Evolutionary conservation across 2,329 filamentous ascomycete genomes (phyloP), one percentile per base, ranked within the genome.

Genomic region (Apiospora rasikravindrae): DNA sequence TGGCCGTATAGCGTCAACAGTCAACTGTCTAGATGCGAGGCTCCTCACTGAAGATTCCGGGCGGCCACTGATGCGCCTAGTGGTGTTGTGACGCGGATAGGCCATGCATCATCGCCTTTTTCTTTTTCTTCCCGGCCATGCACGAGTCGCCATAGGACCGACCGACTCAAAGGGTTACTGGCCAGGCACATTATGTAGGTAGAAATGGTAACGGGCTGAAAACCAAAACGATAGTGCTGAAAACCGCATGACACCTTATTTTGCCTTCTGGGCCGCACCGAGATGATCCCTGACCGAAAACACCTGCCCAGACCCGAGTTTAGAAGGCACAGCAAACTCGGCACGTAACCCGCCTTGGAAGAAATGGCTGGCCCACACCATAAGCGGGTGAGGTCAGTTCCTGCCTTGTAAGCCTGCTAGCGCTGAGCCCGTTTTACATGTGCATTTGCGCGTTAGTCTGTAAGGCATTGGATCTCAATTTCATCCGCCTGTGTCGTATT

Each of bases 231-330:
- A 22, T 37, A 24, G 29, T n/a, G 57, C 29, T 64, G 57, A 40
- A 40, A 40, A 64, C 33, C 33, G 57, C 57, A 64, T 64, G 33
- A 64, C 57, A 64, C 33, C 57, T 64, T 64, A 64, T 64, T 64
- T 64, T 64, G 33, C 33, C n/a, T 64, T 40, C 57, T 64, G 57
- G 33, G 33, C 33, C 57, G 22, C 33, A n/a, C 33, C 33, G 57
- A 64, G 57, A 64, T 13, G 57, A 64, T 64, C 57, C 33, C 19
- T 64, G 57, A 16, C 33, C 33, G 19, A 64, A 64, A n/a, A n/a
- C 37, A 13, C 19, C 33, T 40, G 19, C 22, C 29, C 37, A 40
- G 57, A 64, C 53, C 53, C 53, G 29, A 61, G 53, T 61, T 61
- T 61, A 29, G 53, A 37, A 61, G 29, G 53, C 53, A 61, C 19